Percentiles rank a stretch among this genome's conserved stretches.
Evolutionary conservation across 139 green algal genomes (phyloP).

Genomic region (Chlamydomonas incerta): DNA sequence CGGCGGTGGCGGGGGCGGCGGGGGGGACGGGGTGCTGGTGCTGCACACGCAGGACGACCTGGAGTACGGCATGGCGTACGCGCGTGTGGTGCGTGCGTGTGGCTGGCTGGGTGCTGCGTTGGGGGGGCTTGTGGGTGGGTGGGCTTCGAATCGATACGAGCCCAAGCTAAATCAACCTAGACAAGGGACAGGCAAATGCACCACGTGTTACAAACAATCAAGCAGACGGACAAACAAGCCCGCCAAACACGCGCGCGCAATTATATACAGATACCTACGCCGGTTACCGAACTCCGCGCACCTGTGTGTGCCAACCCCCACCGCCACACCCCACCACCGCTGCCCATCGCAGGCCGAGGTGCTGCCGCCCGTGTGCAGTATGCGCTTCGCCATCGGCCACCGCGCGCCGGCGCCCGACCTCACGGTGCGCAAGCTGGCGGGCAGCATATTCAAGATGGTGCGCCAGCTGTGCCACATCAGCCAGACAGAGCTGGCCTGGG

Average conservation of each 20-base stretch:
- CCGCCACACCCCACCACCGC: too few species aligned
- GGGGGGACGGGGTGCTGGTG: neutral
- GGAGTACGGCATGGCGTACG: conserved; percentile 26
- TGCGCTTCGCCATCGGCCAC: conserved; percentile 11
- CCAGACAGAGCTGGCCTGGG: conserved; percentile 24
- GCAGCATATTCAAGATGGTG: conserved; percentile 22
- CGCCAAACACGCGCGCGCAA: too few species aligned
- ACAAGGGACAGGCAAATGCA: too few species aligned
- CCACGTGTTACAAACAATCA: too few species aligned
- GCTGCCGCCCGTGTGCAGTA: conserved; percentile 12
- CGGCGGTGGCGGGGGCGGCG: neutral
- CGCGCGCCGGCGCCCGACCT: neutral
- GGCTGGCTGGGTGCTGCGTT: too few species aligned
- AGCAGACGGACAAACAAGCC: too few species aligned
- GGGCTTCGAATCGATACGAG: too few species aligned
- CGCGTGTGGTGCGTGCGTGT: neutral
- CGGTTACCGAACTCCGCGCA: too few species aligned
- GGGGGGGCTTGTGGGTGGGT: too few species aligned
- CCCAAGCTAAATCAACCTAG: too few species aligned
- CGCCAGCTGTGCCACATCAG: conserved; percentile 18
- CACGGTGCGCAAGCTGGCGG: neutral
- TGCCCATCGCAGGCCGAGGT: neutral
- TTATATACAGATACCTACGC: too few species aligned
- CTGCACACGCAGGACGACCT: conserved; percentile 20
- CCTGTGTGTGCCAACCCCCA: too few species aligned